Evolutionary conservation across 495 filamentous ascomycete species (phyloP).

Genomic region (Letharia columbiana): DNA sequence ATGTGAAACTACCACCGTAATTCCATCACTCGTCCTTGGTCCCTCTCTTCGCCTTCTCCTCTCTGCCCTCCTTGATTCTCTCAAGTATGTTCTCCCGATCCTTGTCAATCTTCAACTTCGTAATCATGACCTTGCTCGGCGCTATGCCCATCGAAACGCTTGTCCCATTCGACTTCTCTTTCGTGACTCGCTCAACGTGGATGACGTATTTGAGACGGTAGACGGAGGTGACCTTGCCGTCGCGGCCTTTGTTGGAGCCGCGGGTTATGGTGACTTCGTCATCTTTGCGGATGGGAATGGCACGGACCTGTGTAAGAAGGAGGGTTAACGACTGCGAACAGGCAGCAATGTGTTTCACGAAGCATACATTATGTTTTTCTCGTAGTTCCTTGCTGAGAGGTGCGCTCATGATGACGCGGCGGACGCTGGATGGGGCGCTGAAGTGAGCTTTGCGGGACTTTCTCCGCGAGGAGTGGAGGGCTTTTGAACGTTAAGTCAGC

Average conservation of each 20-base stretch:
- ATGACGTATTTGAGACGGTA: constrained; percentile 97
- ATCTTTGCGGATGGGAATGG: constrained; percentile 95
- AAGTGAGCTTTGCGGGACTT: constrained; percentile 99
- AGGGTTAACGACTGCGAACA: neutral
- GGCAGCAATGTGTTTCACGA: neutral
- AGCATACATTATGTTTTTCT: constrained; percentile 85
- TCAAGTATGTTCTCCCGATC: constrained; percentile 92
- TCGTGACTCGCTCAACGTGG: constrained; percentile 83
- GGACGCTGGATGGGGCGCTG: constrained; percentile 79
- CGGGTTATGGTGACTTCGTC: constrained; percentile 88
- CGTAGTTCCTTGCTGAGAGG: constrained; percentile 90
- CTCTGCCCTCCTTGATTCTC: constrained; percentile 68
- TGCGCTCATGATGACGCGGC: constrained; percentile 89
- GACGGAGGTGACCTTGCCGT: constrained; percentile 78
- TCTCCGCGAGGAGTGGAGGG: constrained; percentile 73
- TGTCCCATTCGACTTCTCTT: constrained; percentile 92
- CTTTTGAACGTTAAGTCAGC: constrained; percentile 32
- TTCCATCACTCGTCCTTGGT: constrained; percentile 12
- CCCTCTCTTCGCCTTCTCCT: constrained; percentile 33
- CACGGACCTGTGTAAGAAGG: constrained; percentile 60
- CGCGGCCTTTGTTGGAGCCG: constrained; percentile 85
- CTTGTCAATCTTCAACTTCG: constrained; percentile 96
- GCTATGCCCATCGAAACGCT: constrained; percentile 80
- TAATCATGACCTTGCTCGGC: constrained; percentile 90
- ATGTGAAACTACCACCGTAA: neutral